Percentiles rank a stretch among this genome's conserved stretches.
Conservation (phyloP, 768 basidiomycete genomes). For the Lentinus tigrinus region DNA sequence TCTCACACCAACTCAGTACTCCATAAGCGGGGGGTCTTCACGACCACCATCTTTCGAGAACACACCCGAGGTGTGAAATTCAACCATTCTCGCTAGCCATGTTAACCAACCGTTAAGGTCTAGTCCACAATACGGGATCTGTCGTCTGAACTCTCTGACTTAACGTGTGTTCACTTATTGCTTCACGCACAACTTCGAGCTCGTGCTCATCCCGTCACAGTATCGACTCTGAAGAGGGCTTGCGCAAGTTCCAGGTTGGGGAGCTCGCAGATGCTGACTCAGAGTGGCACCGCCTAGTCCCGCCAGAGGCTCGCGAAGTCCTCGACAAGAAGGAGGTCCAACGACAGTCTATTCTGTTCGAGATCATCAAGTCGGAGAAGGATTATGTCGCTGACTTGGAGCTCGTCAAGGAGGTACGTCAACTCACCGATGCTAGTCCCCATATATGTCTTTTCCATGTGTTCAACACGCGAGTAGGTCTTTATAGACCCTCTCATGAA, state of each 20-base stretch:
- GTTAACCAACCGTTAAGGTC: slow-evolving; percentile 7
- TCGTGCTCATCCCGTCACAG: slow-evolving; percentile 31
- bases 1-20: slow-evolving; percentile 8
- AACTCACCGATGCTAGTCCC: background rate
- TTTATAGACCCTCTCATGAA: slow-evolving; percentile 67
- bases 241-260: slow-evolving; percentile 68
- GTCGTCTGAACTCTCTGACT: slow-evolving; percentile 24
- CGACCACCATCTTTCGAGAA: slow-evolving; percentile 27
- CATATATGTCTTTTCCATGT: background rate
- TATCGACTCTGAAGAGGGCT: slow-evolving; percentile 59
- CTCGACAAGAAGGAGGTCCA: slow-evolving; percentile 78
- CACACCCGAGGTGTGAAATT: slow-evolving; percentile 25
- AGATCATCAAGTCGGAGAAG: slow-evolving; percentile 85
- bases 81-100: slow-evolving; percentile 1
- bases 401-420: slow-evolving; percentile 59
- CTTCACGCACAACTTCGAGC: background rate
- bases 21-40: slow-evolving; percentile 24
- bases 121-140: slow-evolving; percentile 19
- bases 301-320: slow-evolving; percentile 64
- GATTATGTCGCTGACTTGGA: slow-evolving; percentile 85
- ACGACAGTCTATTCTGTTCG: slow-evolving; percentile 85
- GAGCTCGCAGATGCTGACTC: slow-evolving; percentile 65
- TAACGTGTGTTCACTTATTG: slow-evolving; percentile 18
- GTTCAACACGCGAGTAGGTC: slow-evolving; percentile 43
- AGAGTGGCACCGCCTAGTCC: slow-evolving; percentile 83